These are phyloP conservation scores for Lippia alba DNA, from an alignment of 305 asterid genomes.

Conservation along the genomic window DNA sequence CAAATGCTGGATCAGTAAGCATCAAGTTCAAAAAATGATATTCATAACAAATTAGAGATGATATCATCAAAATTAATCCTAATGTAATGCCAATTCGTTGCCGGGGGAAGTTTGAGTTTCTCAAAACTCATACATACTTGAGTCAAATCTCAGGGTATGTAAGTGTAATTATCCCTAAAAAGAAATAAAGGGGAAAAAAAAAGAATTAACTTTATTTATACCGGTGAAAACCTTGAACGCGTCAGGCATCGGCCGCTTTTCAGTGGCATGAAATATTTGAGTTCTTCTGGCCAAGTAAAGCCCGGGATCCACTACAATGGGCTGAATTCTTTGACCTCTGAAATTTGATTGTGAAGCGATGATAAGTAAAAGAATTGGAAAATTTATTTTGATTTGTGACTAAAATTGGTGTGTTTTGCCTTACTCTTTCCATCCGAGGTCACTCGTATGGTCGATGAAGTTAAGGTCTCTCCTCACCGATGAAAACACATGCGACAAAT, in stretches of 20 bases:
- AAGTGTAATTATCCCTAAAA: too few relatives aligned
- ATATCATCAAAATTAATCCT: too few relatives aligned
- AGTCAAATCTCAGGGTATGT: too few relatives aligned
- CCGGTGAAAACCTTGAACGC: slow-evolving; percentile 94
- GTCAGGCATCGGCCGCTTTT: slow-evolving; percentile 88
- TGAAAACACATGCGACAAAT: slow-evolving; percentile 92
- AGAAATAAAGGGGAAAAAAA: too few relatives aligned
- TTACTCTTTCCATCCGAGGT: slow-evolving; percentile 99
- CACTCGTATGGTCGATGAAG: slow-evolving; percentile 93
- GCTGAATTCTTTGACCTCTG: slow-evolving; percentile 84
- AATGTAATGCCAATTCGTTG: too few relatives aligned
- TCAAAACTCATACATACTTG: too few relatives aligned
- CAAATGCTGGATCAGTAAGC: too few relatives aligned
- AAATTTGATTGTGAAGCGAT: slow-evolving; percentile 37
- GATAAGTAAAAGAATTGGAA: slow-evolving; percentile 26
- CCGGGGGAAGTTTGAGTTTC: too few relatives aligned
- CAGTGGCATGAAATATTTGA: slow-evolving; percentile 88
- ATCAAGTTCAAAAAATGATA: too few relatives aligned
- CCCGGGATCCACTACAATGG: slow-evolving; percentile 95
- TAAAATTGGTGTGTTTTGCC: slow-evolving; percentile 54
- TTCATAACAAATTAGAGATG: too few relatives aligned
- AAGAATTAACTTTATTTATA: slow-evolving; percentile 11
- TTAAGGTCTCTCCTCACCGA: slow-evolving; percentile 84
- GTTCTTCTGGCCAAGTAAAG: slow-evolving; percentile 81
- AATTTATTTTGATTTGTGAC: slow-evolving; percentile 17